Evolutionary conservation across 139 green algal species (phyloP).

Genomic region (Coccomyxa sp.): DNA sequence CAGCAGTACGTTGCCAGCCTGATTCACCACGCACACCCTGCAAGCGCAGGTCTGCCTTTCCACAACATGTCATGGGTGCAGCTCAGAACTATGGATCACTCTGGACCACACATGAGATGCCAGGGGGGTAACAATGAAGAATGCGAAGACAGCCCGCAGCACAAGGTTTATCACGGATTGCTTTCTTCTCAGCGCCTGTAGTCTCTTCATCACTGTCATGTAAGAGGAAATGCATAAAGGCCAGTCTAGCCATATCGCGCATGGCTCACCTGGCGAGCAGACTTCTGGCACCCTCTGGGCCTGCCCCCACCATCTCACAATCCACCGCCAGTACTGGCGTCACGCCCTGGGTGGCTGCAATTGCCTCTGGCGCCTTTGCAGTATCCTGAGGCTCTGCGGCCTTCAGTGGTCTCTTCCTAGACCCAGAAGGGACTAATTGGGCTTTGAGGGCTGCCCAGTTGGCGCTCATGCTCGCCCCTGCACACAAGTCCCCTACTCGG

Average conservation of each 20-base stretch:
- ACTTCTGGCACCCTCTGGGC: conserved; percentile 43
- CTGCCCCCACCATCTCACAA: conserved; percentile 97
- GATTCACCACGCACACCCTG: conserved; percentile 72
- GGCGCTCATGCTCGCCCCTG: neutral
- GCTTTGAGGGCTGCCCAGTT: conserved; percentile 34
- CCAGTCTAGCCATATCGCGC: too few species aligned
- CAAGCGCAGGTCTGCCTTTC: neutral
- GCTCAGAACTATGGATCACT: neutral
- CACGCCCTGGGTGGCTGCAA: neutral
- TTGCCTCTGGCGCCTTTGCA: neutral
- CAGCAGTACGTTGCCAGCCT: conserved; percentile 67
- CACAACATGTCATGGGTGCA: neutral
- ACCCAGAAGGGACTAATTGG: too few species aligned
- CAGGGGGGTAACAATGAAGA: neutral
- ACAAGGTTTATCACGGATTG: too few species aligned
- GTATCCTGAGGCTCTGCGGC: too few species aligned
- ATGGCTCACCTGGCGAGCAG: conserved; percentile 58
- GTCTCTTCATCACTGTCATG: too few species aligned
- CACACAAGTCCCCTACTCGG: too few species aligned
- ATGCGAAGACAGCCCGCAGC: too few species aligned
- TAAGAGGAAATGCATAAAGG: too few species aligned
- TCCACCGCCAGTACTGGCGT: conserved; percentile 78
- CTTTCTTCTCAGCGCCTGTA: too few species aligned
- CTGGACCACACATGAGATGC: neutral
- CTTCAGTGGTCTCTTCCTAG: too few species aligned